phyloP scores from a whole-genome alignment of 1,284 basidiomycete genomes.

The Golubevia sp. region DNA sequence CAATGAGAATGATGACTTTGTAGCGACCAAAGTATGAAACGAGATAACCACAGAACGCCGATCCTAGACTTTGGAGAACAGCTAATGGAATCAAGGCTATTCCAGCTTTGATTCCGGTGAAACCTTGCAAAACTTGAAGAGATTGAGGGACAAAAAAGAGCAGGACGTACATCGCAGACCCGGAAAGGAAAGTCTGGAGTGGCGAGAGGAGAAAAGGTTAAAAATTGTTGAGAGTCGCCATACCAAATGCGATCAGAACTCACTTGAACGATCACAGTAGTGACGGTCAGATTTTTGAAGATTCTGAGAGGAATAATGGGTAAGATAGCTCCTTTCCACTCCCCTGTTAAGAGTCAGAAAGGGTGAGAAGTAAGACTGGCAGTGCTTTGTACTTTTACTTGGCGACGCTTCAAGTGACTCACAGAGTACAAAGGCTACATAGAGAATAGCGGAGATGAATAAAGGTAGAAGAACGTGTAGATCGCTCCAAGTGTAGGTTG shows the following conservation, averaged over 20 bases:
- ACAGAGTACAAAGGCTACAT: slow-evolving; percentile 22
- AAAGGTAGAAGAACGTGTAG: slow-evolving; percentile 30
- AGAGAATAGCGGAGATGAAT: slow-evolving; percentile 17
- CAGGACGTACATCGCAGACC: slow-evolving; percentile 25
- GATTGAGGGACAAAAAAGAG: slow-evolving; percentile 40
- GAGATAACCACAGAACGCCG: too few relatives aligned
- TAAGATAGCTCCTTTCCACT: slow-evolving; percentile 15
- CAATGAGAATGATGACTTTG: too few relatives aligned
- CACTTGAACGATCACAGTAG: slow-evolving; percentile 8
- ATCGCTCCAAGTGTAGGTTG: slow-evolving; percentile 22
- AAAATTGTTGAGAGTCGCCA: not conserved
- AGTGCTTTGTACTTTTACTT: too few relatives aligned
- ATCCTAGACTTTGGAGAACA: slow-evolving; percentile 23
- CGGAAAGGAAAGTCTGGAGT: slow-evolving; percentile 27
- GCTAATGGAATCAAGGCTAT: slow-evolving; percentile 31
- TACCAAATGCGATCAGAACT: slow-evolving; percentile 12
- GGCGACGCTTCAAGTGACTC: too few relatives aligned
- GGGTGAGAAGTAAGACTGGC: too few relatives aligned
- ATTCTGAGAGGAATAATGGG: slow-evolving; percentile 33
- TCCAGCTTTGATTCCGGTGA: slow-evolving; percentile 27
- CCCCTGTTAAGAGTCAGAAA: too few relatives aligned
- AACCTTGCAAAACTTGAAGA: slow-evolving; percentile 38
- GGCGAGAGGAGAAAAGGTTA: too few relatives aligned
- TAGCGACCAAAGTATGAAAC: too few relatives aligned
- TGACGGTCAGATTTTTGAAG: slow-evolving; percentile 25